A percentile compares a stretch with the other conserved stretches of the same genome.
Evolutionary conservation across 2,329 filamentous ascomycete species (phyloP).

Genomic region (Nakataea oryzae): DNA sequence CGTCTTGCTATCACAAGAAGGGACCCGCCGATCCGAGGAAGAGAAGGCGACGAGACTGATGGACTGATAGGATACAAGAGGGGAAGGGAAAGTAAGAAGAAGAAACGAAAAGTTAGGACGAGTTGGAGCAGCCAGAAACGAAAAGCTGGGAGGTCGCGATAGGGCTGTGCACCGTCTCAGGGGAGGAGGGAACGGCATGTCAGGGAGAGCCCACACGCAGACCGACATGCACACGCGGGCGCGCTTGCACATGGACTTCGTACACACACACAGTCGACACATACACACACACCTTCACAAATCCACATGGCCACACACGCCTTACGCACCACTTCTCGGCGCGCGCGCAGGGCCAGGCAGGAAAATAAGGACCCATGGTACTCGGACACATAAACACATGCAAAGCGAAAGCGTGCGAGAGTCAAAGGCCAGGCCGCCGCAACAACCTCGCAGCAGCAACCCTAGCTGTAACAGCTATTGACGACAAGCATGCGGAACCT

Average conservation of each 20-base stretch:
- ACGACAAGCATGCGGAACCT: too few species aligned
- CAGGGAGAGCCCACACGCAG: background rate
- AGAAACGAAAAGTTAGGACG: constrained; percentile 3
- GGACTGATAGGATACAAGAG: background rate
- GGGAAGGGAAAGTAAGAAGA: background rate
- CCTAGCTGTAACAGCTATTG: background rate
- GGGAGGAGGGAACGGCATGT: background rate
- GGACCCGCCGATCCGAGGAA: background rate
- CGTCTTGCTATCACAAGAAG: background rate
- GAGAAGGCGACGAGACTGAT: background rate
- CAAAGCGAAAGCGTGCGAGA: background rate
- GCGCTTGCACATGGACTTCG: background rate
- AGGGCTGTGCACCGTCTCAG: constrained; percentile 1
- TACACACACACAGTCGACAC: background rate
- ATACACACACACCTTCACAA: background rate
- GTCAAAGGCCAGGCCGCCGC: background rate
- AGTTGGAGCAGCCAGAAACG: background rate
- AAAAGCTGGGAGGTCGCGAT: background rate
- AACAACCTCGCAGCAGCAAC: background rate
- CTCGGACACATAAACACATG: background rate
- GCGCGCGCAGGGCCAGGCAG: background rate
- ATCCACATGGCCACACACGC: background rate
- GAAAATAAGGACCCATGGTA: background rate
- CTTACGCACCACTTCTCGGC: background rate
- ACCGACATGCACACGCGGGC: background rate